These are phyloP conservation scores for Vaccinium myrtillus DNA, from an alignment of 148 eudicot species.

Conservation along the genomic window DNA sequence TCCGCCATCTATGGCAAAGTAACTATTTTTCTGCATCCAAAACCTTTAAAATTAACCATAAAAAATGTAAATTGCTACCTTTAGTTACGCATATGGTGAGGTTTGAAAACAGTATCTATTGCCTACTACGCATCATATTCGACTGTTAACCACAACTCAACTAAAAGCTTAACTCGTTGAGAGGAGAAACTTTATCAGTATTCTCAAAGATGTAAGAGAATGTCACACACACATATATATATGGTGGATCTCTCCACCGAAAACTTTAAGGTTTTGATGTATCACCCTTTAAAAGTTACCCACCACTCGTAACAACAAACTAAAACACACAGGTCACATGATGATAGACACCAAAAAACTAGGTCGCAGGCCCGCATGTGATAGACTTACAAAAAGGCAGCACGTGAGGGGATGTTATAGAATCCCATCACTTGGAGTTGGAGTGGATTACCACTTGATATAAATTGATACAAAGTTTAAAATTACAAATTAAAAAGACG, in stretches of 20 bases:
- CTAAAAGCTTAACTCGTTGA: not conserved
- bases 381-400: not conserved
- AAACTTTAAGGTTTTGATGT: not conserved
- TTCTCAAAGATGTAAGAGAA: not conserved
- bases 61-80: not conserved
- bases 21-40: not conserved
- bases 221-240: not conserved
- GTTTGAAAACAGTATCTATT: not conserved
- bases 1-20: constrained; percentile 5
- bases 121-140: not conserved
- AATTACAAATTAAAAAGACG: not conserved
- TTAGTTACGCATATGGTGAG: not conserved
- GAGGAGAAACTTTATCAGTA: not conserved
- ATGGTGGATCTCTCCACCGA: not conserved
- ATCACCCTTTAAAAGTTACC: not conserved
- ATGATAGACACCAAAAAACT: not conserved
- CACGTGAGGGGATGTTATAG: too few species aligned
- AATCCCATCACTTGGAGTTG: too few species aligned
- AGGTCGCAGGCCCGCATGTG: not conserved
- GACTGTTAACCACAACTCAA: not conserved
- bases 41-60: not conserved
- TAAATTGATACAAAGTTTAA: not conserved
- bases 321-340: too few species aligned
- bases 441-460: too few species aligned
- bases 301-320: not conserved